Evolutionary conservation across 768 basidiomycete genomes (phyloP), one percentile per base, ranked within the genome.

Genomic region (Phaeotremella skinneri): DNA sequence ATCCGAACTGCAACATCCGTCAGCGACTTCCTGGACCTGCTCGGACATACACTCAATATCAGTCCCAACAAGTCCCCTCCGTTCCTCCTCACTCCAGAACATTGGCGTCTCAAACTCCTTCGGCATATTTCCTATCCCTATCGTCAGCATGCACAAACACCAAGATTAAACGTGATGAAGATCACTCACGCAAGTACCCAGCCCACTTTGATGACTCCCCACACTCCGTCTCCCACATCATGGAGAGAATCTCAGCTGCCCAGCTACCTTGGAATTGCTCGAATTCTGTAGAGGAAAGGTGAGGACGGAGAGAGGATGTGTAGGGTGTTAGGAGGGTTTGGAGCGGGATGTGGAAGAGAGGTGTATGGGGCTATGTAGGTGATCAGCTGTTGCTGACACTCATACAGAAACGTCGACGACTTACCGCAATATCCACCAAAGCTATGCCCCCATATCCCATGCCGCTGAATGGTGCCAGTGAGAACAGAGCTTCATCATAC

Each of bases 191-290:
- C 13, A 93, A 80, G 77, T 93, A 94, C 9, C 80, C 80, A 4
- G 74, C 69, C 91, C 91, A 90, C 54, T 79, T 84, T 49, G 89
- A 87, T 20, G 79, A 69, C 2, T 78, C 56, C 0, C 85, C 85
- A 62, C 81, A 81, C 2, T 85, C 83, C 54, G 83, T 83, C 76
- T 99, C 96, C 89, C 90, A 96, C 88, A 98, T 90, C 85, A 99
- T 87, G 63, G 87, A 89, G 37, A 98, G 80, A 58, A 99, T 97
- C 45, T 97, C 78, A 2, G 88, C 87, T 1, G 83, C 80, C 96
- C 96, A 99, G 6, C 91, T 86, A 56, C 82, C 78, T 51, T 86
- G 80, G 58, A 97, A 75, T 23, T 74, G 76, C 63, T 79, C 83
- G 92, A 92, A 97, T 29, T 81, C 82, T 11, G 81, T 80, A 5